Base-by-base conservation (phyloP, 768 basidiomycete genomes). In the Lactarius akahatsu region DNA sequence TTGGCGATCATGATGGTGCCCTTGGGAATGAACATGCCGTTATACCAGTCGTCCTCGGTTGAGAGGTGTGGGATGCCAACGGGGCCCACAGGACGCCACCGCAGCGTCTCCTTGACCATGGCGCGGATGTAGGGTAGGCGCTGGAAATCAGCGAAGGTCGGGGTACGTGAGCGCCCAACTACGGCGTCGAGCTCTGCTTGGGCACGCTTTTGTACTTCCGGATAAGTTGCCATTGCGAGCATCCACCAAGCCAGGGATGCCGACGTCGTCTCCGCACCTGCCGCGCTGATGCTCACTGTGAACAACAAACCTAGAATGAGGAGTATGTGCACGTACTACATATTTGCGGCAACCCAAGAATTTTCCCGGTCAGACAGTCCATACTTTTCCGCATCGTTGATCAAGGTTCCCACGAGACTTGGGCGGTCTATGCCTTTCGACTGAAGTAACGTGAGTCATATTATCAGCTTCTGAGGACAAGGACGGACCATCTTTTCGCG, bases 1-100 rank as follows among this genome's bases (percentile, higher is more conserved):
- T 77, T 77, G 10, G 71, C 69, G 56, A 78, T 67, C 23, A 78
- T 70, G 2, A 77, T 71, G 2, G 77, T 76, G 16, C 77, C 78
- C 28, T 72, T 74, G 2, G 79, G 78, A 28, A 80, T 77, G 62
- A 73, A 67, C 57, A 66, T 66, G 28, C 66, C 72, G 50, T 68
- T 65, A 60, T 76, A 76, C 54, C 52, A 69, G 57, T 76, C 76
- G 55, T 77, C 76, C 59, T 64, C 58, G 2, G 55, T 62, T 0
- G 71, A 34, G 8, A 55, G 45, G 34, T 74, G 74, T 11, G 71
- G 69, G 10, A 74, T 20, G 36, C 59, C 73, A 36, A 66, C 20
- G 3, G 57, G 57, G 47, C 28, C 38, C 6, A 13, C 8, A 3
- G 66, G 57, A 4, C 66, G 45, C 66, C 67, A 57, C 16, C 66